Evolutionary conservation across 495 filamentous ascomycete species (phyloP).

Genomic region (Aspergillus taichungensis): DNA sequence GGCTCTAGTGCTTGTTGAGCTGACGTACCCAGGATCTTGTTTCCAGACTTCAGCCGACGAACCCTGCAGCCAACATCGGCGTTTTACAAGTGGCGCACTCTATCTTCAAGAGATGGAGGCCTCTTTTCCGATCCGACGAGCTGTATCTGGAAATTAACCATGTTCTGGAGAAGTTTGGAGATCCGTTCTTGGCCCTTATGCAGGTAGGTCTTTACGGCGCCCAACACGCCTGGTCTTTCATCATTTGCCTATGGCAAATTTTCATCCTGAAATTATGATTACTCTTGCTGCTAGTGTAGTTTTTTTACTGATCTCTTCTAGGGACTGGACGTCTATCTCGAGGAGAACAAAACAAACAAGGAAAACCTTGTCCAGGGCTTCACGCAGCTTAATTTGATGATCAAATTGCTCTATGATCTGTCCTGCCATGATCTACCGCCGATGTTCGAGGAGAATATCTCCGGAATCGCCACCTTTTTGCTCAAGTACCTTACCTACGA

Average conservation of each 20-base stretch:
- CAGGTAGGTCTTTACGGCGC: slow-evolving; percentile 38
- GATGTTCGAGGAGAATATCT: slow-evolving; percentile 78
- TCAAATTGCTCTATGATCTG: slow-evolving; percentile 91
- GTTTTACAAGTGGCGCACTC: slow-evolving; percentile 96
- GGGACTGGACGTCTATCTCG: slow-evolving; percentile 70
- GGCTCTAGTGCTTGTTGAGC: slow-evolving; percentile 1
- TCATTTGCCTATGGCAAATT: background rate
- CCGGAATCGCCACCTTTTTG: slow-evolving; percentile 62
- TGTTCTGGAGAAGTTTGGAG: slow-evolving; percentile 73
- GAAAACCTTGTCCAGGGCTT: slow-evolving; percentile 63
- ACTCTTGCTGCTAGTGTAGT: slow-evolving; percentile 3
- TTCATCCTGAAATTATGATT: background rate
- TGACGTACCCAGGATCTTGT: slow-evolving; percentile 62
- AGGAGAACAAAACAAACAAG: slow-evolving; percentile 65
- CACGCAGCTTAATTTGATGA: slow-evolving; percentile 71
- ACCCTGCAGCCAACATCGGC: slow-evolving; percentile 77
- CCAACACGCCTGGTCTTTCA: background rate
- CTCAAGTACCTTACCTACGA: slow-evolving; percentile 92
- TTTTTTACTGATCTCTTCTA: slow-evolving; percentile 15
- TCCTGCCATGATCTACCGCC: slow-evolving; percentile 94
- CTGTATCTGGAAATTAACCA: slow-evolving; percentile 93
- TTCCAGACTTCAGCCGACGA: slow-evolving; percentile 66
- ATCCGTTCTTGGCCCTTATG: slow-evolving; percentile 71
- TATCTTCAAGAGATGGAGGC: slow-evolving; percentile 94
- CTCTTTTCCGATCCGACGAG: slow-evolving; percentile 81